phyloP scores from a whole-genome alignment of 768 basidiomycete species.

The Boletus fagicola region DNA sequence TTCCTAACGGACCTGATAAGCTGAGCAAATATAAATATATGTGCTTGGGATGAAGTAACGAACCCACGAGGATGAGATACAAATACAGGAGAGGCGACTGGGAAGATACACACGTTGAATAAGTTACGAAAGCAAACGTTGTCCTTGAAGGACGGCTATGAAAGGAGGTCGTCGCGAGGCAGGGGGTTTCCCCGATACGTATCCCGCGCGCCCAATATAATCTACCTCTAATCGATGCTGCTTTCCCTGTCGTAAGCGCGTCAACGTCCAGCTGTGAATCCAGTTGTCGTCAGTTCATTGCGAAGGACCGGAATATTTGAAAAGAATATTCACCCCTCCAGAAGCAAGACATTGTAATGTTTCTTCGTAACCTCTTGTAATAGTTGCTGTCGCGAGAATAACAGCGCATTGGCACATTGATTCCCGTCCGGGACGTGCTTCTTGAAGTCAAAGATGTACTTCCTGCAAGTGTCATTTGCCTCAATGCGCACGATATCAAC shows the following conservation, averaged over 20 bases:
- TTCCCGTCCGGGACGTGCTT: slow-evolving; percentile 42
- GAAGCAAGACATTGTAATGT: slow-evolving; percentile 61
- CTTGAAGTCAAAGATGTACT: slow-evolving; percentile 61
- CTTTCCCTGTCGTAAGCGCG: slow-evolving; percentile 60
- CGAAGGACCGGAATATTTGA: neutral
- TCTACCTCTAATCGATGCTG: slow-evolving; percentile 64
- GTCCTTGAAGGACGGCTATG: slow-evolving; percentile 57
- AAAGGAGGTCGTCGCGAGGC: slow-evolving; percentile 57
- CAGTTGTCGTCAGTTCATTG: slow-evolving; percentile 1
- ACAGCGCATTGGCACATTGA: slow-evolving; percentile 51
- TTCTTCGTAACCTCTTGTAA: slow-evolving; percentile 51
- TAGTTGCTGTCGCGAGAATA: slow-evolving; percentile 65
- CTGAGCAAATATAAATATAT: slow-evolving; percentile 18
- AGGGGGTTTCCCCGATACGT: slow-evolving; percentile 48
- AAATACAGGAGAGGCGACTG: slow-evolving; percentile 27
- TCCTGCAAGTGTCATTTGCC: slow-evolving; percentile 52
- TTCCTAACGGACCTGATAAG: slow-evolving; percentile 25
- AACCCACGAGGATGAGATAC: slow-evolving; percentile 32
- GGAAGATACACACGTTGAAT: slow-evolving; percentile 28
- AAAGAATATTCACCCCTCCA: slow-evolving; percentile 56
- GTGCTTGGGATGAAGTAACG: slow-evolving; percentile 19
- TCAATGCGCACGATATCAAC: slow-evolving; percentile 57
- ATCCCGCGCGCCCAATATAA: slow-evolving; percentile 68
- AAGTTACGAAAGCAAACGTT: slow-evolving; percentile 29
- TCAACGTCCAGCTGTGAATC: slow-evolving; percentile 59